Evolutionary conservation across 2,329 filamentous ascomycete species (phyloP).

Genomic region (Aspergillus sp.): DNA sequence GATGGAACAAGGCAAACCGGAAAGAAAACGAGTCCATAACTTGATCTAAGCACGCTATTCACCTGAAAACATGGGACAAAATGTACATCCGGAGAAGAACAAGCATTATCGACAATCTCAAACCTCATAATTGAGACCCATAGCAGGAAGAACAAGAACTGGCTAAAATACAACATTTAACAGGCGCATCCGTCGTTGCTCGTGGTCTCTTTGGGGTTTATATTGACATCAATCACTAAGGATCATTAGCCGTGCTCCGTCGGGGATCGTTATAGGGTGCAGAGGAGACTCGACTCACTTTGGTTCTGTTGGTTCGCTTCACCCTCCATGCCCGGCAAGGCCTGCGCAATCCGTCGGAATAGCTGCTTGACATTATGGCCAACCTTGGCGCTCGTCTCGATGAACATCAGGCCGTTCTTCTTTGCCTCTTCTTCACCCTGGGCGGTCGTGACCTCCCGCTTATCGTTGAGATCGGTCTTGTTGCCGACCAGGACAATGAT

Average conservation of each 20-base stretch:
- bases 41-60: constrained; percentile 33
- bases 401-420: constrained; percentile 97
- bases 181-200: constrained; percentile 74
- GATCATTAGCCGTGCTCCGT: constrained; percentile 23
- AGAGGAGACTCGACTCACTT: constrained; percentile 63
- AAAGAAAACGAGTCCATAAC: constrained; percentile 6
- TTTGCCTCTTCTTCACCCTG: constrained; percentile 98
- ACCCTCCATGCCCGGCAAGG: constrained; percentile 95
- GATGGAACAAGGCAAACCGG: not conserved
- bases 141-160: constrained; percentile 9
- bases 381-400: constrained; percentile 96
- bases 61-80: constrained; percentile 25
- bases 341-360: constrained; percentile 97
- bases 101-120: constrained; percentile 38
- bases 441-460: constrained; percentile 92
- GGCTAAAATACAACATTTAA: constrained; percentile 34
- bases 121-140: constrained; percentile 26
- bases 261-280: not conserved
- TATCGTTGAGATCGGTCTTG: constrained; percentile 98
- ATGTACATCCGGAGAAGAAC: constrained; percentile 39
- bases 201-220: constrained; percentile 65
- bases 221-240: constrained; percentile 89
- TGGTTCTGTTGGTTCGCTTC: constrained; percentile 76
- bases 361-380: constrained; percentile 97
- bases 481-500: constrained; percentile 98